Percentiles rank a stretch among this genome's conserved stretches.
These are phyloP conservation scores for Jamesozyma lodderae DNA, from an alignment of 805 yeast genomes.

Conservation along the genomic window DNA sequence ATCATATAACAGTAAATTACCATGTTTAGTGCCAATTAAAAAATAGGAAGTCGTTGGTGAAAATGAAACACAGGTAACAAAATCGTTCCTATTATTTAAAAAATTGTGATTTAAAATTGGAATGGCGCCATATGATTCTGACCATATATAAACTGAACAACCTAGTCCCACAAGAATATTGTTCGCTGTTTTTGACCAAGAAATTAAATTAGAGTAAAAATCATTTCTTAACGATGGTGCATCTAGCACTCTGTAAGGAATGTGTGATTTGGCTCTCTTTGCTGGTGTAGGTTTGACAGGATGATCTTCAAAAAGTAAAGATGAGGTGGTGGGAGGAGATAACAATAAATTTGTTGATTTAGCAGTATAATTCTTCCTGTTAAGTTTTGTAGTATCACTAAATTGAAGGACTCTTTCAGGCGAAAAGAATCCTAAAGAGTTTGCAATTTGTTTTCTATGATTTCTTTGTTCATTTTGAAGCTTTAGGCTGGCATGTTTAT, in stretches of 20 bases:
- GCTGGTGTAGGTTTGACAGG: conserved; percentile 11
- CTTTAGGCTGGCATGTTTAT: background rate
- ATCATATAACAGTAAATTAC: conserved; percentile 41
- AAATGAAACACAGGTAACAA: conserved; percentile 50
- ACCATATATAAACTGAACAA: conserved; percentile 53
- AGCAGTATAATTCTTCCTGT: background rate
- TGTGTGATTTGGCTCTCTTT: conserved; percentile 30
- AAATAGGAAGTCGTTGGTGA: conserved; percentile 39
- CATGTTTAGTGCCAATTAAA: conserved; percentile 50
- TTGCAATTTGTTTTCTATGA: conserved; percentile 38
- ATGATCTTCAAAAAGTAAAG: background rate
- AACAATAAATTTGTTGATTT: background rate
- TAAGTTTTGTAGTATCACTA: background rate
- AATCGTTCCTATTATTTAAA: conserved; percentile 27
- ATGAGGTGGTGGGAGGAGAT: background rate
- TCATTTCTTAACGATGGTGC: conserved; percentile 71
- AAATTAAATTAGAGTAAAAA: conserved; percentile 63
- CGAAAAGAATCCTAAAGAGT: conserved; percentile 35
- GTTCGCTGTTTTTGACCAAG: conserved; percentile 53
- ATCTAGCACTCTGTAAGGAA: conserved; percentile 46
- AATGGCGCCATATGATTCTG: conserved; percentile 38
- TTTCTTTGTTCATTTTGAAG: conserved; percentile 8
- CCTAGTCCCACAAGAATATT: conserved; percentile 62
- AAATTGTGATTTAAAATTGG: conserved; percentile 34
- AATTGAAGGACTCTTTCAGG: conserved; percentile 11